Base-by-base conservation (phyloP, 2,329 filamentous ascomycete species). In the Grosmannia serpens region DNA sequence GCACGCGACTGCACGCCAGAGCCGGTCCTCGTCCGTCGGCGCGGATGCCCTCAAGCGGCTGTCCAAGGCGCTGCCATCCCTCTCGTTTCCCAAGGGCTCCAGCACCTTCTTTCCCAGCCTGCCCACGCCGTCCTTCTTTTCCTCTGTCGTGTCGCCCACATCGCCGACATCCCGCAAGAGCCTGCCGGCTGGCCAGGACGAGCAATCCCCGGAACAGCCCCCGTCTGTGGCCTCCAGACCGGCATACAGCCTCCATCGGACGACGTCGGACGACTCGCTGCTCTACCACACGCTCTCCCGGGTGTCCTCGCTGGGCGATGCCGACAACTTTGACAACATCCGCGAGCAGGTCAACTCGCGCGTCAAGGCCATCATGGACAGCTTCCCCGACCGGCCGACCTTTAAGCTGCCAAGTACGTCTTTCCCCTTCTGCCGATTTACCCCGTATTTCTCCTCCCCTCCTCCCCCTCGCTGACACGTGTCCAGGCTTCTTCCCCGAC, bases 321-420 rank as follows among this genome's bases (percentile, higher is more conserved):
- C 92, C 65, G 83, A 83, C 46, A 81, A 86, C 51, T 97, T 94
- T 70, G 82, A 87, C 55, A 78, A 94, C 70, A 84, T 95, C 15
- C 83, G 85, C 50, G 87, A 89, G 61, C 89, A 94, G 75, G 87
- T 92, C 64, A 97, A 96, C 66, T 90, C 88, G 64, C 82, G 92
- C 49, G 79, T 94, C 67, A 95, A 95, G 73, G 92, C 92, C 5
- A 88, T 97, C 69, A 88, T 85, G 67, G 91, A 96, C 69, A 95
- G 87, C 67, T 83, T 89, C 62, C 85, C 90, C 67, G 91, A 96
- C 65, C 74, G 80, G 47, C 88, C 91, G 2, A 89, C 85, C 58
- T 87, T 91, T 71, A 89, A 85, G 67, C 71, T 88, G 44, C 80
- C 84, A 1, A 74, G 67, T 38, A n/a, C 3, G 26, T 49, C 24